phyloP scores from a whole-genome alignment of 805 yeast genomes.

The Wickerhamomyces strasburgensis region DNA sequence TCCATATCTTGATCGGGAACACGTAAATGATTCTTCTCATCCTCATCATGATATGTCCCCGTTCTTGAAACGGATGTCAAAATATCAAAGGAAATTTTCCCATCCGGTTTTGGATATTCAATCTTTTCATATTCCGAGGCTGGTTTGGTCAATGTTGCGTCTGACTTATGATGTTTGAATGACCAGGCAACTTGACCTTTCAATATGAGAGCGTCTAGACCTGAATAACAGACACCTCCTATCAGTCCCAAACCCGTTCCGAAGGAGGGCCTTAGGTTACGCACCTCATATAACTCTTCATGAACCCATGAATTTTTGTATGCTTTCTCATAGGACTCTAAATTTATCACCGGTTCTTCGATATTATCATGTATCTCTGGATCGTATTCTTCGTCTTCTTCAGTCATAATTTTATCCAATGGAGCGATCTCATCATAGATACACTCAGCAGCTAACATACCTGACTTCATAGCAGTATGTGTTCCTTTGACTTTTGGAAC shows the following conservation, averaged over 20 bases:
- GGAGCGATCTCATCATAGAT: slow-evolving; percentile 53
- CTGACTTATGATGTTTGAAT: slow-evolving; percentile 61
- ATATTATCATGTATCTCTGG: slow-evolving; percentile 36
- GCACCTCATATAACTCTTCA: slow-evolving; percentile 75
- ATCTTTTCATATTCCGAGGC: slow-evolving; percentile 69
- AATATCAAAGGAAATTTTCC: slow-evolving; percentile 84
- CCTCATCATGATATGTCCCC: slow-evolving; percentile 93
- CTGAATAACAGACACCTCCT: slow-evolving; percentile 84
- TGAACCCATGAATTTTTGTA: slow-evolving; percentile 79
- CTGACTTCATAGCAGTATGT: slow-evolving; percentile 95
- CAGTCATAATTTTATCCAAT: slow-evolving; percentile 36
- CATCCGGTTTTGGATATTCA: slow-evolving; percentile 94
- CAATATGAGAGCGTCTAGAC: slow-evolving; percentile 72
- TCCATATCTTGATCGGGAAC: slow-evolving; percentile 56
- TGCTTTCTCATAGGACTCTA: slow-evolving; percentile 56
- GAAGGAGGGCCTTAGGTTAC: slow-evolving; percentile 93
- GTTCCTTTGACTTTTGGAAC: slow-evolving; percentile 98
- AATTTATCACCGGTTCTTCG: slow-evolving; percentile 39
- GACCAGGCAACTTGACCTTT: slow-evolving; percentile 89
- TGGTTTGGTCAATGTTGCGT: slow-evolving; percentile 62
- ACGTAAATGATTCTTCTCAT: slow-evolving; percentile 85
- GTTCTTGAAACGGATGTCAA: slow-evolving; percentile 94
- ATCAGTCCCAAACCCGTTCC: slow-evolving; percentile 65
- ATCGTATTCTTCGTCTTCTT: slow-evolving; percentile 37
- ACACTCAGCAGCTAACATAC: slow-evolving; percentile 89